Conservation (phyloP, 2,329 filamentous ascomycete genomes). For the Pestalotiopsis sp. region DNA sequence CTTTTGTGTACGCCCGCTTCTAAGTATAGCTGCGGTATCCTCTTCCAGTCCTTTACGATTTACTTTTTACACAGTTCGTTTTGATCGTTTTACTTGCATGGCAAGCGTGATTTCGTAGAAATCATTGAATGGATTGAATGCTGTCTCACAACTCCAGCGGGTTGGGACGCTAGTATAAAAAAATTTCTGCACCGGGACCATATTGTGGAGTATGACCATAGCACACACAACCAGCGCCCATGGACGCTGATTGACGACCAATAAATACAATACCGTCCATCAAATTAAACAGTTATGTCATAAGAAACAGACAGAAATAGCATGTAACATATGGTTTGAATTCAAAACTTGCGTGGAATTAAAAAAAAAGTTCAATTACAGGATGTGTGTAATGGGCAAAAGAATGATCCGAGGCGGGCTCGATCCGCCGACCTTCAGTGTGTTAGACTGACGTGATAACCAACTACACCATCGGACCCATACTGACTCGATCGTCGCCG, state of each 20-base stretch:
- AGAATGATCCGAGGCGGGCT: slow-evolving; percentile 11
- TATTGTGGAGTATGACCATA: too few species aligned
- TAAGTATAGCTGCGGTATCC: too few species aligned
- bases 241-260: too few species aligned
- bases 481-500: slow-evolving; percentile 5
- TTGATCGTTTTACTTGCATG: neutral
- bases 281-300: too few species aligned
- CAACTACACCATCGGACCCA: slow-evolving; percentile 13
- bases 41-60: too few species aligned
- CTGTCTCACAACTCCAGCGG: neutral
- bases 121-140: too few species aligned
- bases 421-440: slow-evolving; percentile 13
- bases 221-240: neutral
- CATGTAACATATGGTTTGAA: too few species aligned
- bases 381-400: neutral
- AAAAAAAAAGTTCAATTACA: neutral
- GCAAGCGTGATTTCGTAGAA: too few species aligned
- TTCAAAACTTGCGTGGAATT: neutral
- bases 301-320: too few species aligned
- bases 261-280: too few species aligned
- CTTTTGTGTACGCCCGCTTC: too few species aligned
- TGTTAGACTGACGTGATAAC: slow-evolving; percentile 13
- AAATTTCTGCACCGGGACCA: neutral
- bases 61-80: too few species aligned
- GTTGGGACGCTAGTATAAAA: neutral